Evolutionary conservation across 1,284 basidiomycete species (phyloP), one percentile per base, ranked within the genome.

Genomic region (Fomitopsis palustris): DNA sequence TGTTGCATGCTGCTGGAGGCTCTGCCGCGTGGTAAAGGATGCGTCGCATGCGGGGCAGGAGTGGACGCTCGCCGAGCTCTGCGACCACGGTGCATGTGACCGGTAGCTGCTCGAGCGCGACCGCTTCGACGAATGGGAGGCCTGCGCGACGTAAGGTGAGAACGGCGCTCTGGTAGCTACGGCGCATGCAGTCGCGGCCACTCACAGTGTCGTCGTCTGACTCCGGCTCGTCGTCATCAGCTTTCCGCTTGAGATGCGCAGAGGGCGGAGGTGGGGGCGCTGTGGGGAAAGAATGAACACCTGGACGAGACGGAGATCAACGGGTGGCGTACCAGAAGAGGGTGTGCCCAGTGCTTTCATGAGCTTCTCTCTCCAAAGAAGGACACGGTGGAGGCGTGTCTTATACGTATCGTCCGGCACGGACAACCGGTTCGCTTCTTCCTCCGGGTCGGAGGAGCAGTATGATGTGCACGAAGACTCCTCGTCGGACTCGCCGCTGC

Each of bases 41-140:
- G 82, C 77, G 68, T 90, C 88, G 69, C 88, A 90, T 5, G 88
- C 88, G 23, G 88, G 81, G 76, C 88, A 90, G 4, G 74, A 72
- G 67, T 77, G 75, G 35, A 70, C 69, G 65, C 71, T 69, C 38
- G 70, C 63, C 35, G 63, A 66, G 52, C 66, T 61, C 41, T 65
- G 65, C 54, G 66, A 55, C 66, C 64, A 66, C 5, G 63, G 45
- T 53, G 57, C 35, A 43, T 55, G 59, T 53, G 61, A 53, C 65
- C 66, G 31, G 52, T 47, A 29, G 59, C 58, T 1, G 57, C 42
- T 42, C n/a, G 68, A 66, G 56, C 69, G 69, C 47, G 67, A 68
- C 39, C 69, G 70, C 59, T 70, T 86, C 45, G 82, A 82, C 10
- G 77, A 72, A 59, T 79, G 82, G 19, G 82, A 82, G 56, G 75